Evolutionary conservation across 1,139 yeast genomes (phyloP).

Genomic region (Lizanozyma gosingica): DNA sequence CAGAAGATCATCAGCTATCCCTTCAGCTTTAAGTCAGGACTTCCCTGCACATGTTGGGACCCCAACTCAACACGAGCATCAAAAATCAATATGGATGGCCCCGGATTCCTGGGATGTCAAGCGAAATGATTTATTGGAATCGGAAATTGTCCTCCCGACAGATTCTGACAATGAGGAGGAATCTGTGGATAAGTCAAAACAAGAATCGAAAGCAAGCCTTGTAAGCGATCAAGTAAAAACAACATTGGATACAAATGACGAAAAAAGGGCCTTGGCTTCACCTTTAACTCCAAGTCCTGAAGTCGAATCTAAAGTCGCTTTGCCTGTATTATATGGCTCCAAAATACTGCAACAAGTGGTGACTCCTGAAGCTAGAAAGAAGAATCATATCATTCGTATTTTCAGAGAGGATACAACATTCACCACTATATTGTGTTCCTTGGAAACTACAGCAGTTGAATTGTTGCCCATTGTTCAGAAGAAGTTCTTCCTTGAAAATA

Average conservation of each 20-base stretch:
- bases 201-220: neutral
- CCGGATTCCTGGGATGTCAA: neutral
- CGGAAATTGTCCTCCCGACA: neutral
- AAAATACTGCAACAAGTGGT: conserved; percentile 19
- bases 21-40: neutral
- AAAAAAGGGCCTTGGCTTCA: neutral
- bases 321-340: conserved; percentile 33
- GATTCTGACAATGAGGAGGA: conserved; percentile 1
- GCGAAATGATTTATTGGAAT: neutral
- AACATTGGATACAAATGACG: conserved; percentile 2
- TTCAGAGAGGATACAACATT: conserved; percentile 77
- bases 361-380: conserved; percentile 18
- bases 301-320: conserved; percentile 3
- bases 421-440: conserved; percentile 60
- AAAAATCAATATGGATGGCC: neutral
- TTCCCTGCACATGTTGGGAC: neutral
- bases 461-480: conserved; percentile 58
- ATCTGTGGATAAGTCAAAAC: neutral
- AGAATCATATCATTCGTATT: conserved; percentile 53
- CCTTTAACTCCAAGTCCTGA: neutral
- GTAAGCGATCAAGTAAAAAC: conserved; percentile 1
- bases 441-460: conserved; percentile 72
- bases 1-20: neutral
- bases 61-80: neutral
- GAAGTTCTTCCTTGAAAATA: conserved; percentile 67